Evolutionary conservation across 2,329 filamentous ascomycete species (phyloP).

Genomic region (Fusarium stilboides): DNA sequence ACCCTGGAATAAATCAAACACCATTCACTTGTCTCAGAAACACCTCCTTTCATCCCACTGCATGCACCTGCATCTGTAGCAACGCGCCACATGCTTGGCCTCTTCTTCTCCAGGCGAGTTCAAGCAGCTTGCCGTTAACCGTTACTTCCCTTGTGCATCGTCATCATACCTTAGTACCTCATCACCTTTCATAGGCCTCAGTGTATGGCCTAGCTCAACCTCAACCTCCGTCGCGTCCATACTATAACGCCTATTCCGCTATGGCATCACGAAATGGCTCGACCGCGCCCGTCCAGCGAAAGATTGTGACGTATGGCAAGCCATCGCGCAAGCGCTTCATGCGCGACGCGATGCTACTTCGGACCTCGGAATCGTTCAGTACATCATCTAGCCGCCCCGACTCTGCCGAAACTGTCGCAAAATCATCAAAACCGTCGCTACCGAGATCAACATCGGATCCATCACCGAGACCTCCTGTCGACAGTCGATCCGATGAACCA

Average conservation of each 20-base stretch:
- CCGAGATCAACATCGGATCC: conserved; percentile 38
- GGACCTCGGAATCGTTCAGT: conserved; percentile 36
- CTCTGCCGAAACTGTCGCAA: conserved; percentile 26
- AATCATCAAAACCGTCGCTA: conserved; percentile 32
- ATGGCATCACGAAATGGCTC: conserved; percentile 45
- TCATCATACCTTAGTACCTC: conserved; percentile 7
- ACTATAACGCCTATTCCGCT: conserved; percentile 17
- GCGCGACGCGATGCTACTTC: conserved; percentile 44
- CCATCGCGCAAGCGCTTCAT: conserved; percentile 46
- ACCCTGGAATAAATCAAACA: conserved; percentile 2
- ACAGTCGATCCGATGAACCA: conserved; percentile 19
- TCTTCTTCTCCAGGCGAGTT: conserved; percentile 9
- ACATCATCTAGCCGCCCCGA: conserved; percentile 28
- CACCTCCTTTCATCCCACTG: conserved; percentile 15
- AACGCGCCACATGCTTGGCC: conserved; percentile 27
- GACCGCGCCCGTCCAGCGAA: conserved; percentile 44
- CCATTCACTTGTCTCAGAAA: conserved; percentile 4
- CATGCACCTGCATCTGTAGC: conserved; percentile 9
- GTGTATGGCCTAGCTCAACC: conserved; percentile 32
- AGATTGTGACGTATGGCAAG: conserved; percentile 50
- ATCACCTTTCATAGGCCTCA: conserved; percentile 2
- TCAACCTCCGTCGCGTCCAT: conserved; percentile 17
- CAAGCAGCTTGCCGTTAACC: conserved; percentile 13
- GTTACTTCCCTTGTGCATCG: not conserved
- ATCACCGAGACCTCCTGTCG: conserved; percentile 24